Base-by-base conservation (phyloP, 768 basidiomycete species). In the Peribolospora baueri region DNA sequence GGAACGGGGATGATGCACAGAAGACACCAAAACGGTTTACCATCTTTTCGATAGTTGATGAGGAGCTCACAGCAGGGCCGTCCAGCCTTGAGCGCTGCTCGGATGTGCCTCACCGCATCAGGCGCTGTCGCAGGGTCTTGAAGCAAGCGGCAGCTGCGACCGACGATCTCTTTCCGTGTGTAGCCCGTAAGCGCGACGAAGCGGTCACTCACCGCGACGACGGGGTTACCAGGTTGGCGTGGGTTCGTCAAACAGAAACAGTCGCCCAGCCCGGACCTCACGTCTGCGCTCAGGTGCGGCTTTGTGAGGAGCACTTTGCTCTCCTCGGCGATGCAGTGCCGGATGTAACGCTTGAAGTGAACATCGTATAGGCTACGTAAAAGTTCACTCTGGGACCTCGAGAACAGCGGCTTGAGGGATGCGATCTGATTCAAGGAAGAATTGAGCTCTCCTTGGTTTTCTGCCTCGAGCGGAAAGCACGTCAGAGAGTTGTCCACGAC, bases 71-170 rank as follows among this genome's bases (percentile, higher is more conserved):
- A 38, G 4, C 13, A 5, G n/a, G 45, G 56, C 50, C 46, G 4
- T 39, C 45, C 40, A 13, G 50, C 46, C 39, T 40, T 40, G n/a
- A 56, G 54, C 4, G 57, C 57, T 5, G 3, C 36, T 5, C 52
- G 10, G 37, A 58, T 46, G 7, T 50, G 42, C 40, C 39, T 10
- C 2, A 56, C 52, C 9, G 48, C 50, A n/a, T 25, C 52, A 3
- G 45, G 43, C 9, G 1, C 6, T 8, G 58, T 59, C 7, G 53
- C 54, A 8, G 45, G 47, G 1, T 56, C 58, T 13, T 56, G 53
- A 14, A 59, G 48, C 54, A 56, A 57, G 8, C 58, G 37, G 51
- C 58, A 59, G 51, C 57, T 59, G 38, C 58, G 50, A 1, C 58
- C 58, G 9, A 57, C 46, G 51, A 59, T 57, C 6, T 57, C 56